phyloP scores from a whole-genome alignment of 2,329 filamentous ascomycete species.

The Aureobasidium leucospermi region DNA sequence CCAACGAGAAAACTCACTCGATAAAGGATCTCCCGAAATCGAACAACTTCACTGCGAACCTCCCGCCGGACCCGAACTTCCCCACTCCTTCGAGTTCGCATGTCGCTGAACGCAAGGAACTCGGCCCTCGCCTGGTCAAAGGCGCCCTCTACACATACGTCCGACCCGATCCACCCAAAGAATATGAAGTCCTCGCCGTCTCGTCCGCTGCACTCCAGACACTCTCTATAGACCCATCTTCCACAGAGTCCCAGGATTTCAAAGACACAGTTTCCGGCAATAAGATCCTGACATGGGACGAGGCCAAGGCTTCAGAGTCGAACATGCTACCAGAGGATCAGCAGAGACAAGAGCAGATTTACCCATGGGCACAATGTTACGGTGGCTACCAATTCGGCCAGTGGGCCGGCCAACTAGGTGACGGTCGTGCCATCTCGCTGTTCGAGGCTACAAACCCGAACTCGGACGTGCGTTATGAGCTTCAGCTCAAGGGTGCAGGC shows the following conservation, averaged over 20 bases:
- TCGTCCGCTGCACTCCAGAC: constrained; percentile 73
- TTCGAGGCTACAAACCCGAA: constrained; percentile 77
- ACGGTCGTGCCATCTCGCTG: constrained; percentile 87
- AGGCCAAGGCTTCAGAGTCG: constrained; percentile 35
- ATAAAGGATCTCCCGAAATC: constrained; percentile 53
- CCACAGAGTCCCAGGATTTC: constrained; percentile 67
- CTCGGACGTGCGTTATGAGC: constrained; percentile 69
- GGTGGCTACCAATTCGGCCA: constrained; percentile 66
- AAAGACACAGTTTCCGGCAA: constrained; percentile 73
- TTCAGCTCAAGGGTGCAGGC: constrained; percentile 92
- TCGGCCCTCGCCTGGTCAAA: constrained; percentile 76
- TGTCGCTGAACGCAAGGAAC: constrained; percentile 65
- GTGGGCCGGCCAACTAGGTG: constrained; percentile 93
- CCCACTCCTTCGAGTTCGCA: constrained; percentile 78
- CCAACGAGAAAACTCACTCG: constrained; percentile 26
- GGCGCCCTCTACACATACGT: constrained; percentile 87
- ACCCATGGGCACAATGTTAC: constrained; percentile 98
- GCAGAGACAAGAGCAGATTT: constrained; percentile 59
- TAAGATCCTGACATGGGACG: constrained; percentile 70
- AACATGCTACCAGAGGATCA: constrained; percentile 41
- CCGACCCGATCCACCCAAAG: constrained; percentile 63
- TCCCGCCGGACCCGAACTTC: constrained; percentile 71
- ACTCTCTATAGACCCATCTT: constrained; percentile 64
- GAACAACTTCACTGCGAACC: constrained; percentile 55
- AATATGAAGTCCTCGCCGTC: constrained; percentile 73